phyloP scores from a whole-genome alignment of 2,329 filamentous ascomycete genomes.

The Plectosphaerella plurivora region DNA sequence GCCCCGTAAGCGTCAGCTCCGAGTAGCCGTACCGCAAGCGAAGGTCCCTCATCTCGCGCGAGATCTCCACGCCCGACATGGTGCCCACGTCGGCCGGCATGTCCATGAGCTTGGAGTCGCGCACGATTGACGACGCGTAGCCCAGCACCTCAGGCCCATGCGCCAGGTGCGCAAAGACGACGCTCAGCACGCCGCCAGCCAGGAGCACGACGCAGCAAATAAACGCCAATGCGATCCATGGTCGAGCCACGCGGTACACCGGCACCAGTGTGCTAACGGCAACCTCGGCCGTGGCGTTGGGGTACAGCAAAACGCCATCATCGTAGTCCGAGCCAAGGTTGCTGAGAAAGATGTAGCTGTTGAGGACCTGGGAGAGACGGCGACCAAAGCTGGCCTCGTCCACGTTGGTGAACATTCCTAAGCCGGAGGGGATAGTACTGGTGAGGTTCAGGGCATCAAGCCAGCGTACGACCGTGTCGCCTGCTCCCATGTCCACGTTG shows the following conservation, averaged over 20 bases:
- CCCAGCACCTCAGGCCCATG: constrained; percentile 2
- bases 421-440: not conserved
- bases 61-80: constrained; percentile 1
- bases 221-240: constrained; percentile 2
- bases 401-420: not conserved
- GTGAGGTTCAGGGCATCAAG: constrained; percentile 1
- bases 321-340: not conserved
- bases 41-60: not conserved
- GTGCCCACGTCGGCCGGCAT: not conserved
- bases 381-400: not conserved
- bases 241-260: not conserved
- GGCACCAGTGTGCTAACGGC: not conserved
- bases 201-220: constrained; percentile 3
- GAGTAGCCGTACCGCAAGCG: constrained; percentile 2
- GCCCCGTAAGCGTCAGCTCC: not conserved
- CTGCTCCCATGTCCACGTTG: not conserved
- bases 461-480: not conserved
- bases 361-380: constrained; percentile 4
- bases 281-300: not conserved
- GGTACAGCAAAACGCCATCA: not conserved
- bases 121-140: constrained; percentile 1
- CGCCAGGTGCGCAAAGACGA: not conserved
- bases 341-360: constrained; percentile 3
- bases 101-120: constrained; percentile 4
- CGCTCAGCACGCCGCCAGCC: not conserved